phyloP scores from a whole-genome alignment of 176 grass and related monocot species.

The Ensete ventricosum region DNA sequence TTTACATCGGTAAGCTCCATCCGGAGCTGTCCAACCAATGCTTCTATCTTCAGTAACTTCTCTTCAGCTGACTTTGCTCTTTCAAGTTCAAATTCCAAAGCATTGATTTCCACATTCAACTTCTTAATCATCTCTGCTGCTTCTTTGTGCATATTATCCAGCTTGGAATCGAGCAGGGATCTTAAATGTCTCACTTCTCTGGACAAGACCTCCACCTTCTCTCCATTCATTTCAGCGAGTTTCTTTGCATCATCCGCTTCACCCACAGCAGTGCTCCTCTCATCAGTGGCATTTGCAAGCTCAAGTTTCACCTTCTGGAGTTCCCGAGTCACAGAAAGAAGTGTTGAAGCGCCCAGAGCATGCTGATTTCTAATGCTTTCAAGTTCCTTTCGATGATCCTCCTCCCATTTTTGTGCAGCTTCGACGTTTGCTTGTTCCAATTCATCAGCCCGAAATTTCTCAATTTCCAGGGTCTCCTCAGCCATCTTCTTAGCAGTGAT shows the following conservation, averaged over 20 bases:
- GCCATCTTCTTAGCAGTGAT: constrained; percentile 61
- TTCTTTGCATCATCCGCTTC: constrained; percentile 73
- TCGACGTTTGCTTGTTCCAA: constrained; percentile 57
- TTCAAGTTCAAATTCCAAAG: constrained; percentile 50
- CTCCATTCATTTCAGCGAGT: constrained; percentile 51
- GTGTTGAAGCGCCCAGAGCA: constrained; percentile 32
- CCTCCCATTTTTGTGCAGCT: constrained; percentile 52
- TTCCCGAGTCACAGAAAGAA: constrained; percentile 58
- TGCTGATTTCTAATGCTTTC: constrained; percentile 63
- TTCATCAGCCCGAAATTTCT: constrained; percentile 88
- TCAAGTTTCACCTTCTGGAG: constrained; percentile 60
- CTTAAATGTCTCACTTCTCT: constrained; percentile 49
- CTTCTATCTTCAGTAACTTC: constrained; percentile 42
- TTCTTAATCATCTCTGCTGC: constrained; percentile 43
- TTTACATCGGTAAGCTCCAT: constrained; percentile 50
- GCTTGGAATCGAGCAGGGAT: constrained; percentile 56
- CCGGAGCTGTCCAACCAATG: constrained; percentile 38
- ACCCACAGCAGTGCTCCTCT: constrained; percentile 51
- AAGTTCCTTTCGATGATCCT: constrained; percentile 54
- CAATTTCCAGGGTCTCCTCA: constrained; percentile 71
- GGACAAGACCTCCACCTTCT: constrained; percentile 70
- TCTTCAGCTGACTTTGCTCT: constrained; percentile 40
- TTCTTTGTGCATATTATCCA: constrained; percentile 59
- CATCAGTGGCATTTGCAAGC: constrained; percentile 42
- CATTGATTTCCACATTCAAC: constrained; percentile 47